Evolutionary conservation across 495 filamentous ascomycete genomes (phyloP), one percentile per base, ranked within the genome.

Genomic region (Penicillium psychrofluorescens): DNA sequence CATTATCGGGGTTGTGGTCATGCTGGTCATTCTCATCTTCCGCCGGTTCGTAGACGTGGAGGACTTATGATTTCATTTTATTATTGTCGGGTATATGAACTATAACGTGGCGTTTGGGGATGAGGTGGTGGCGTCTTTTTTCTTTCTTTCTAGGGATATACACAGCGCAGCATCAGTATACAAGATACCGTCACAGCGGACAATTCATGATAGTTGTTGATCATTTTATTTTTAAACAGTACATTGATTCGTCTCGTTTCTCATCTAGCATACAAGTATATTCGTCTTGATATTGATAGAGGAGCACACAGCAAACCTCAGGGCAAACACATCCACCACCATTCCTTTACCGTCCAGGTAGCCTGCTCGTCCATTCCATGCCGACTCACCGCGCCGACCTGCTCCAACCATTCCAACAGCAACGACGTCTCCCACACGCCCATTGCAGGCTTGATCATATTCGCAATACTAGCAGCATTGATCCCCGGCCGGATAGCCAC

Each of bases 391-490:
- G 76, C 48, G 1, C 78, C 80, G 35, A 77, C 63, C 28, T 64
- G 42, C 34, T 60, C 61, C 42, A 78, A 54, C 87, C 87, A 94
- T n/a, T 74, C 70, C 40, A 90, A 46, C 34, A 89, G 55, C 35
- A 80, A 30, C 60, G 75, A 66, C 14, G 81, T 69, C 64, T 92
- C 87, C 75, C 86, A 89, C 29, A 66, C 61, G 40, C 78, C 81
- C 52, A 89, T 59, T 6, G 71, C 70, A 4, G 80, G 80, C 48
- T 74, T 77, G 40, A 87, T 58, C 49, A 75, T 71, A 37, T 63
- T 65, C 46, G 68, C 65, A 15, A 88, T 64, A 33, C 63, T 70
- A n/a, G 57, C 42, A 0, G 75, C 66, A 1, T 60, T 71, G 41
- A 81, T 66, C 0, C 81, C 78, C 1, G 84, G 76, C 15, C 84